These are phyloP conservation scores for Luzula sylvatica DNA, from an alignment of 176 grass and related monocot species.

Conservation along the genomic window DNA sequence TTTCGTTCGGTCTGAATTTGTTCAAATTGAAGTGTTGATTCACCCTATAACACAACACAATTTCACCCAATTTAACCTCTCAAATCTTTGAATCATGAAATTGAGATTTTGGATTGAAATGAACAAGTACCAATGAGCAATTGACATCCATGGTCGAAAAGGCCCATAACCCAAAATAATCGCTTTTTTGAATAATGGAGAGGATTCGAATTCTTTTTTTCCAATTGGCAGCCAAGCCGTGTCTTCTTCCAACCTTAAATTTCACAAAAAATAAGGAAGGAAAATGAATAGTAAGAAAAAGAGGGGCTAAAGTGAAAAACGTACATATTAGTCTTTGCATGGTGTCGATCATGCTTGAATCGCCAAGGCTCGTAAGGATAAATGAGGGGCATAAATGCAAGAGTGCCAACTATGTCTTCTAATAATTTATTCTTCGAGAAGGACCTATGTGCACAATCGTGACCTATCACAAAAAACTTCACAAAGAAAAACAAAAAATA, in stretches of 20 bases:
- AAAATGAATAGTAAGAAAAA: background rate
- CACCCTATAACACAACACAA: conserved; percentile 41
- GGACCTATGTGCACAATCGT: conserved; percentile 94
- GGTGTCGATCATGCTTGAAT: conserved; percentile 94
- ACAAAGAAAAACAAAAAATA: background rate
- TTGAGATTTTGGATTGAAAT: conserved; percentile 15
- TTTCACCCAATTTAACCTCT: no score
- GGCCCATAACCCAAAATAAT: conserved; percentile 92
- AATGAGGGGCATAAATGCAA: conserved; percentile 87
- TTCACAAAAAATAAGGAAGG: conserved; percentile 17
- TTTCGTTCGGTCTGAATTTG: conserved; percentile 73
- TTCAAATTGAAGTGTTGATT: conserved; percentile 80
- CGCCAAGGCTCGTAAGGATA: conserved; percentile 98
- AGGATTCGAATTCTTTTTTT: conserved; percentile 56
- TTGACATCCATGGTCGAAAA: conserved; percentile 96
- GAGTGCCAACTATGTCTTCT: conserved; percentile 89
- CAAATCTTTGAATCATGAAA: no score
- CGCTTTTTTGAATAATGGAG: conserved; percentile 54
- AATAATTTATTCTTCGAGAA: conserved; percentile 97
- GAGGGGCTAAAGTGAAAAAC: conserved; percentile 6
- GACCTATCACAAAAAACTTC: conserved; percentile 99
- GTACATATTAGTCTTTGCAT: conserved; percentile 96
- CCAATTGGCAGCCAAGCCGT: conserved; percentile 92
- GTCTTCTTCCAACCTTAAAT: conserved; percentile 77
- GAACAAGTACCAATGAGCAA: conserved; percentile 83